Evolutionary conservation across 495 filamentous ascomycete species (phyloP).

Genomic region (Penicillium robsamsonii): DNA sequence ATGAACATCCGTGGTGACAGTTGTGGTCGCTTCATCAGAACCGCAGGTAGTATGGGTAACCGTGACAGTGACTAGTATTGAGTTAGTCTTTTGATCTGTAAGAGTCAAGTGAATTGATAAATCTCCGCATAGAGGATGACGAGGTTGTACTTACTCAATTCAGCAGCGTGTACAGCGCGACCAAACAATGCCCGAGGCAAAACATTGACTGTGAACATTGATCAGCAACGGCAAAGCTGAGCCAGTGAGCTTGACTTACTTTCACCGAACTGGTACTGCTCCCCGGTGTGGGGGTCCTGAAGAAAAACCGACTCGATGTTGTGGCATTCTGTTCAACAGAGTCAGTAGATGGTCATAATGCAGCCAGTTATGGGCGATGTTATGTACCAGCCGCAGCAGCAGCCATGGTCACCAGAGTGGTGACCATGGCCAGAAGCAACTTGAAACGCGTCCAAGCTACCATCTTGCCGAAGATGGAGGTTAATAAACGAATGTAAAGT

Average conservation of each 20-base stretch:
- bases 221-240: not conserved
- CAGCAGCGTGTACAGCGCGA: not conserved
- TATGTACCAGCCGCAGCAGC: not conserved
- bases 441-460: constrained; percentile 1
- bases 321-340: not conserved
- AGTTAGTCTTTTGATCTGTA: not conserved
- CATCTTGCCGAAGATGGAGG: not conserved
- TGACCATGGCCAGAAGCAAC: constrained; percentile 5
- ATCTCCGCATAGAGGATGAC: not conserved
- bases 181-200: not conserved
- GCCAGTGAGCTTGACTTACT: not conserved
- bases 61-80: constrained; percentile 18
- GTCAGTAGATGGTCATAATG: not conserved
- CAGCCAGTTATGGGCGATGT: not conserved
- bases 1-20: constrained; percentile 4
- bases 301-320: constrained; percentile 1
- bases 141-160: not conserved
- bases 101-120: not conserved
- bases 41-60: constrained; percentile 6
- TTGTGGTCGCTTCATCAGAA: constrained; percentile 1
- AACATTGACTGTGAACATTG: not conserved
- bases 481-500: constrained; percentile 2
- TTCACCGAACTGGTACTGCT: constrained; percentile 1
- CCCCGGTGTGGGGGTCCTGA: constrained; percentile 17
- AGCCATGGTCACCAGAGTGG: constrained; percentile 2